These are phyloP conservation scores for Fomitopsis serialis DNA, from an alignment of 768 basidiomycete species.

Conservation along the genomic window DNA sequence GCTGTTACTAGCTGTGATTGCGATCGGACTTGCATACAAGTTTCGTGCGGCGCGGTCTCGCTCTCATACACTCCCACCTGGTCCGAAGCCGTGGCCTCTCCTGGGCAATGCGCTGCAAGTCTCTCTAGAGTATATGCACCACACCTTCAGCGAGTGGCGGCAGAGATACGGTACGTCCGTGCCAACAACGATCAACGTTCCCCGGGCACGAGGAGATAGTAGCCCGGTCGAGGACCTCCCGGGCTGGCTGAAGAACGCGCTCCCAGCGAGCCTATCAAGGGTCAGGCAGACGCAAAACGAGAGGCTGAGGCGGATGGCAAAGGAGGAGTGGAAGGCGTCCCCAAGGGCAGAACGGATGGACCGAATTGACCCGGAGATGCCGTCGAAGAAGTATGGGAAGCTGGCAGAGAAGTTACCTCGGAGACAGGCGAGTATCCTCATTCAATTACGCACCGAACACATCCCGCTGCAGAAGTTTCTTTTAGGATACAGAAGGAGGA, in stretches of 20 bases:
- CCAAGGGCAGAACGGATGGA: neutral
- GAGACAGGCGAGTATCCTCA: slow-evolving; percentile 11
- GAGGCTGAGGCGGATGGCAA: neutral
- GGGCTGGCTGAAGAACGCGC: slow-evolving; percentile 4
- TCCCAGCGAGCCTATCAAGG: slow-evolving; percentile 6
- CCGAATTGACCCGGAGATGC: neutral
- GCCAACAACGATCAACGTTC: too few relatives aligned
- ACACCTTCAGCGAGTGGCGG: slow-evolving; percentile 22
- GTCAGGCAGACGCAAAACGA: neutral
- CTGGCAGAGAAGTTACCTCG: neutral
- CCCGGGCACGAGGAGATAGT: too few relatives aligned
- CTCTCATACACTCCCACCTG: slow-evolving; percentile 25
- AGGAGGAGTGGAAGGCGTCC: neutral
- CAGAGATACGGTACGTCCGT: slow-evolving; percentile 21
- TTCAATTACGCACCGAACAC: slow-evolving; percentile 29
- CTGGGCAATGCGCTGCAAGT: slow-evolving; percentile 27
- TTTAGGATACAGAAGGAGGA: slow-evolving; percentile 6
- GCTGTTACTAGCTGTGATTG: too few relatives aligned
- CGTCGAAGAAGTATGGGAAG: slow-evolving; percentile 1
- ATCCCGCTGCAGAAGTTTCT: slow-evolving; percentile 23
- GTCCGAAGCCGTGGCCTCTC: slow-evolving; percentile 23
- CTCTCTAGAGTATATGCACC: slow-evolving; percentile 17
- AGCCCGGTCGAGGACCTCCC: too few relatives aligned
- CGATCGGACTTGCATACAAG: too few relatives aligned
- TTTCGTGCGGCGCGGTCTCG: too few relatives aligned